Percentiles rank a stretch among this genome's conserved stretches.
Evolutionary conservation across 768 basidiomycete species (phyloP).

Genomic region (Pleurotus giganteus): DNA sequence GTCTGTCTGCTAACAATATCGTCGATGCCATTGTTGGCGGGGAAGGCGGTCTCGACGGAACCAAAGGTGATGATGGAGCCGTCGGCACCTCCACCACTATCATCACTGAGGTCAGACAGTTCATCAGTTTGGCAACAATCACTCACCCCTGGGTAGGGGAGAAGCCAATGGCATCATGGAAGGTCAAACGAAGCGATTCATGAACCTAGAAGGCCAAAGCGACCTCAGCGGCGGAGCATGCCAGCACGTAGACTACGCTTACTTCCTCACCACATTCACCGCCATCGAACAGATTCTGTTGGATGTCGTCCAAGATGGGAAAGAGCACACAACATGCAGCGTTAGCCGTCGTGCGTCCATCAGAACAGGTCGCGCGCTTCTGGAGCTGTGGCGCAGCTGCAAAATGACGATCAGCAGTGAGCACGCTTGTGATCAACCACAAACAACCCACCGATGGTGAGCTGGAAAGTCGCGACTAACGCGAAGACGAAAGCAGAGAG

Average conservation of each 20-base stretch:
- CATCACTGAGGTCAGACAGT: not conserved
- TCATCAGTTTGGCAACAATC: not conserved
- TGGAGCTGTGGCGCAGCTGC: not conserved
- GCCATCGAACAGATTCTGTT: conserved; percentile 24
- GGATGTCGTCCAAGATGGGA: conserved; percentile 21
- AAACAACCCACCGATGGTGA: not conserved
- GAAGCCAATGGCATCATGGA: conserved; percentile 45
- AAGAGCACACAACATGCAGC: conserved; percentile 25
- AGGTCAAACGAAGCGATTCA: conserved; percentile 31
- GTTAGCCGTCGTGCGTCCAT: conserved; percentile 25
- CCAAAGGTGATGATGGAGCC: conserved; percentile 48
- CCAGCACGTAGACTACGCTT: not conserved
- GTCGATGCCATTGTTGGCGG: conserved; percentile 42
- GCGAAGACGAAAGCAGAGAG: conserved; percentile 9
- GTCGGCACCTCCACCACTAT: conserved; percentile 43
- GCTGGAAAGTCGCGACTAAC: not conserved
- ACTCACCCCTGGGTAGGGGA: conserved; percentile 31
- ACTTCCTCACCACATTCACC: conserved; percentile 29
- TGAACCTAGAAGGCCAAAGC: conserved; percentile 17
- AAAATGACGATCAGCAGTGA: not conserved
- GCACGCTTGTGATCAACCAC: not conserved
- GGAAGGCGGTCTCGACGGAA: conserved; percentile 38
- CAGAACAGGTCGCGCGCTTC: conserved; percentile 24
- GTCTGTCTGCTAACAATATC: conserved; percentile 36
- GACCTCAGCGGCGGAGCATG: not conserved